These are phyloP conservation scores for Phallus indusiatus DNA, from an alignment of 768 basidiomycete genomes.

Conservation along the genomic window DNA sequence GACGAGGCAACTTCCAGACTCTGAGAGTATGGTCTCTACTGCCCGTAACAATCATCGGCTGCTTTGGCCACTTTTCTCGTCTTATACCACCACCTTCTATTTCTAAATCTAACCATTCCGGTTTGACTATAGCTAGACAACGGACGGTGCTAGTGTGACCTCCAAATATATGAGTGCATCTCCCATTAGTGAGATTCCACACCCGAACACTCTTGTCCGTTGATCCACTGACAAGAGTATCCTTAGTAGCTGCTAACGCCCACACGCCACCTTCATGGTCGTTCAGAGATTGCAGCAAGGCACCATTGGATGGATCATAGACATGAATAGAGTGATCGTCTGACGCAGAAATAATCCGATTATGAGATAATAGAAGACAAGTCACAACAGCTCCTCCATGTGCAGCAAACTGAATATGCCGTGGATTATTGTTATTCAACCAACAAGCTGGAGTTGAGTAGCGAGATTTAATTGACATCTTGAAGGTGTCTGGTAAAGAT, in stretches of 20 bases:
- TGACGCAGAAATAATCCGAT: slow-evolving; percentile 92
- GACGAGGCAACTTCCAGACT: slow-evolving; percentile 58
- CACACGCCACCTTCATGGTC: slow-evolving; percentile 96
- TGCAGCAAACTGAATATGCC: slow-evolving; percentile 75
- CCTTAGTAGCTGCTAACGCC: slow-evolving; percentile 86
- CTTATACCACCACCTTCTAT: slow-evolving; percentile 48
- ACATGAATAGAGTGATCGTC: slow-evolving; percentile 97
- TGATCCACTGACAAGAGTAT: slow-evolving; percentile 82
- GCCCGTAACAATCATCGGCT: slow-evolving; percentile 63
- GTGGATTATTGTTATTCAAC: slow-evolving; percentile 64
- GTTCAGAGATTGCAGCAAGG: slow-evolving; percentile 60
- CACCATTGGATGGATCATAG: slow-evolving; percentile 80
- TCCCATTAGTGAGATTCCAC: slow-evolving; percentile 74
- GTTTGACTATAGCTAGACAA: slow-evolving; percentile 92
- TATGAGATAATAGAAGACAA: slow-evolving; percentile 88
- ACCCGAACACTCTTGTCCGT: slow-evolving; percentile 91
- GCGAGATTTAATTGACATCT: slow-evolving; percentile 87
- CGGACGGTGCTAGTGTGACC: slow-evolving; percentile 96
- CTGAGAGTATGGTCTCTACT: slow-evolving; percentile 58
- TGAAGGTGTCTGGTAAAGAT: slow-evolving; percentile 77
- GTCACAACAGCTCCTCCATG: slow-evolving; percentile 90
- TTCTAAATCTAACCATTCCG: slow-evolving; percentile 74
- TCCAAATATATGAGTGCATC: slow-evolving; percentile 87
- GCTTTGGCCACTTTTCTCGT: slow-evolving; percentile 67
- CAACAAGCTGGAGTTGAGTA: slow-evolving; percentile 72